Base-by-base conservation (phyloP, 495 filamentous ascomycete genomes). In the Aspergillus cavernicola region DNA sequence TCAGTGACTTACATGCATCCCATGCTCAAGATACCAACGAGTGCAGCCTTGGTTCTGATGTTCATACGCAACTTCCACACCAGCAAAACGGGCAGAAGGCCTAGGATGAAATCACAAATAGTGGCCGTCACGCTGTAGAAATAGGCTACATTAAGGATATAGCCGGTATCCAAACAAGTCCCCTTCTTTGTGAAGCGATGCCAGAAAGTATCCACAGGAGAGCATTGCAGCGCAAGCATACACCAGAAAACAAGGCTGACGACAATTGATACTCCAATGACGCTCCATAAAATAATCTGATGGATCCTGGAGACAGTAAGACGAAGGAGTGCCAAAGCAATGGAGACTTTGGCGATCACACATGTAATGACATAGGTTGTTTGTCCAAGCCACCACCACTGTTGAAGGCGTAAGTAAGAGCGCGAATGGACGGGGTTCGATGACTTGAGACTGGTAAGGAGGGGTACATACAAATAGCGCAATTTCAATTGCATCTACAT, bases 371-470 rank as follows among this genome's bases (percentile, higher is more conserved):
- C 57, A 43, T 69, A 73, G 40, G 55, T 60, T 12, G 60, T 64
- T 61, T 74, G 66, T 35, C 68, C 65, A 10, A 77, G 56, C 67
- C 68, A 71, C 69, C 71, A 74, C 67, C 68, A 75, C 72, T 75
- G 23, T 19, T 35, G 16, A 26, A 18, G n/a, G 7, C 23, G 33
- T 48, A 23, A 50, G 31, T n/a, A 37, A 37, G 12, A 26, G 35
- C 22, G n/a, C n/a, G 15, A 3, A 15, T 37, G 20, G 28, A 22
- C 6, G 15, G 18, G 24, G 6, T 10, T 29, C 0, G 18, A 18
- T 11, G 19, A 32, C 16, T 0, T 11, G 37, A 1, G 3, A 29
- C 11, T 16, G 1, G 36, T 31, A 16, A 31, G 33, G 18, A 11
- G 38, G n/a, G 48, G 10, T n/a, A 69, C 69, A 33, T 68, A 75